Evolutionary conservation across 139 green algal species (phyloP), one percentile per base, ranked within the genome.

Genomic region (Zygnema cylindricum): DNA sequence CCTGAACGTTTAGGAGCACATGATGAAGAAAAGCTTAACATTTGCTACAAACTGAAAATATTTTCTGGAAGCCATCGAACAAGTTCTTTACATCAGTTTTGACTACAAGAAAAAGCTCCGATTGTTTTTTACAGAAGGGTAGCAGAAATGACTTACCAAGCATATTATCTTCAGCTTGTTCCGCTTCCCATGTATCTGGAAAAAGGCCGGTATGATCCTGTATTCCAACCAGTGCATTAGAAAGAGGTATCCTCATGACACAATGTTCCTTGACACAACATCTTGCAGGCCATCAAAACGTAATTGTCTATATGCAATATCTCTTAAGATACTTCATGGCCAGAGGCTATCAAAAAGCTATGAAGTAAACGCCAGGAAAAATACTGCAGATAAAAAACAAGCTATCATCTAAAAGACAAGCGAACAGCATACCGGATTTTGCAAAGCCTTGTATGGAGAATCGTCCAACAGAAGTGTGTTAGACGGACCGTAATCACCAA

Each of bases 381-480:
- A n/a, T n/a, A n/a, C n/a, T n/a, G n/a, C n/a, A n/a, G n/a, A n/a
- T n/a, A n/a, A n/a, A n/a, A n/a, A n/a, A n/a, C n/a, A n/a, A n/a
- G n/a, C n/a, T n/a, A n/a, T n/a, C n/a, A n/a, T n/a, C n/a, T n/a
- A n/a, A n/a, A n/a, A n/a, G n/a, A n/a, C n/a, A n/a, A n/a, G n/a
- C n/a, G n/a, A n/a, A n/a, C n/a, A n/a, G 38, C 82, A 71, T 83
- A 90, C 85, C 69, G 88, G 88, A 49, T 92, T 92, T 1, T 21
- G 7, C 21, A 55, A 36, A 33, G 85, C 84, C 89, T 92, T 92
- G 75, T 92, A 92, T 7, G 73, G 84, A 11, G 75, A 87, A 79
- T 92, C 89, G 36, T 92, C 89, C 0, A 92, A 55, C 30, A 92
- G 89, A n/a, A 92, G 89, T 23, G 89, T 92, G 69, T 91, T 91